phyloP scores from a whole-genome alignment of 2,329 filamentous ascomycete genomes.

The Tolypocladium ovalisporum region DNA sequence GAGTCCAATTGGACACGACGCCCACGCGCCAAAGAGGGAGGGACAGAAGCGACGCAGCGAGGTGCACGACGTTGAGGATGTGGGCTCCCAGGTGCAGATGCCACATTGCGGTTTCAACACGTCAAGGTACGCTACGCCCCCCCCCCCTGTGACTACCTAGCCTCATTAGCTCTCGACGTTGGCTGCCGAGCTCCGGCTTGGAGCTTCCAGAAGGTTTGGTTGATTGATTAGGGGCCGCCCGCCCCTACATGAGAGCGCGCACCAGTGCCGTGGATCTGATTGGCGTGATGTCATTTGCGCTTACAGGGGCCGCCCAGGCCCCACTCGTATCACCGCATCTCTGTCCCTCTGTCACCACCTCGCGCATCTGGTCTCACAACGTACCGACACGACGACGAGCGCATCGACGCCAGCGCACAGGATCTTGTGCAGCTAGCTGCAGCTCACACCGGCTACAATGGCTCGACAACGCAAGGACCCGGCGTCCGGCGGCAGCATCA shows the following conservation, averaged over 20 bases:
- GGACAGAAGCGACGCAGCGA: not conserved
- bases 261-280: not conserved
- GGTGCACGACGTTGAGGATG: not conserved
- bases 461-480: conserved; percentile 38
- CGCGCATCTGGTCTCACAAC: not conserved
- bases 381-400: not conserved
- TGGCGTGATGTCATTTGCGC: not conserved
- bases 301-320: not conserved
- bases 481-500: conserved; percentile 38
- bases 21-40: not conserved
- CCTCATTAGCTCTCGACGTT: not conserved
- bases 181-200: not conserved
- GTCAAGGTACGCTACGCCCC: not conserved
- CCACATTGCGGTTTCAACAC: conserved; percentile 8
- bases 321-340: not conserved
- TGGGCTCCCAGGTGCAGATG: conserved; percentile 2
- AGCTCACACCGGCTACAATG: conserved; percentile 19
- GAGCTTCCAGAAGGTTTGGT: not conserved
- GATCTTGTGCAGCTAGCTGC: not conserved
- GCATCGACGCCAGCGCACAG: not conserved
- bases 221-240: not conserved
- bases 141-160: not conserved
- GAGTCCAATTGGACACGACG: not conserved
- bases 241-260: not conserved
- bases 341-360: not conserved